A percentile compares a stretch with the other conserved stretches of the same genome.
These are phyloP conservation scores for Cladosporium sp. DNA, from an alignment of 2,329 filamentous ascomycete species.

Conservation along the genomic window DNA sequence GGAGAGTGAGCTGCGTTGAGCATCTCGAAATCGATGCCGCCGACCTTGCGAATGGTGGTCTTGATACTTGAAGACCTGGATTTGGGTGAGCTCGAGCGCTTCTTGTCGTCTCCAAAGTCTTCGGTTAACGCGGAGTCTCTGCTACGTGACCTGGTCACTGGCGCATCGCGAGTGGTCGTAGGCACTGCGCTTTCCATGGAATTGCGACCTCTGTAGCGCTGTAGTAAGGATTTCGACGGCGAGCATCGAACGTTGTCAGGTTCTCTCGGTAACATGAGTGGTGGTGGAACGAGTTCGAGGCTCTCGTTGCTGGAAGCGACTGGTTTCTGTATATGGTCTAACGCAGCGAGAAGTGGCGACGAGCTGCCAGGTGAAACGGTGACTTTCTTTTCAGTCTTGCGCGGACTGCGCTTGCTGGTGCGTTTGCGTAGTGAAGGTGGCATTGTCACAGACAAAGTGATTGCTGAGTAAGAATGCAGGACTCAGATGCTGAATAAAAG, in stretches of 20 bases:
- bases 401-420: constrained; percentile 5
- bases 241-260: constrained; percentile 1
- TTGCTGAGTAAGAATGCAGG: neutral
- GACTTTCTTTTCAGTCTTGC: neutral
- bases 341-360: neutral
- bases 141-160: neutral
- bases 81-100: neutral
- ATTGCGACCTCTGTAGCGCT: constrained; percentile 11
- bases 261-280: neutral
- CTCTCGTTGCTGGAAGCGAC: neutral
- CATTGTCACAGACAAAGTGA: constrained; percentile 11
- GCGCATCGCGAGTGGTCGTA: neutral
- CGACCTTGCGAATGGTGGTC: constrained; percentile 2
- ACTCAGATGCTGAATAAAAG: neutral
- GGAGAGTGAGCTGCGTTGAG: neutral
- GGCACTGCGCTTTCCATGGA: neutral
- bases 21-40: constrained; percentile 11
- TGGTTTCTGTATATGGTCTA: neutral
- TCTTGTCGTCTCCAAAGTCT: neutral
- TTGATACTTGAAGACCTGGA: neutral
- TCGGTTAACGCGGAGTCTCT: neutral
- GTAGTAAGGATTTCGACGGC: constrained; percentile 10
- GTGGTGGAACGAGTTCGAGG: constrained; percentile 2
- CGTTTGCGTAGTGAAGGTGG: constrained; percentile 12
- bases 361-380: neutral